These are phyloP conservation scores for Fusarium transvaalense DNA, from an alignment of 2,329 filamentous ascomycete species.

Conservation along the genomic window DNA sequence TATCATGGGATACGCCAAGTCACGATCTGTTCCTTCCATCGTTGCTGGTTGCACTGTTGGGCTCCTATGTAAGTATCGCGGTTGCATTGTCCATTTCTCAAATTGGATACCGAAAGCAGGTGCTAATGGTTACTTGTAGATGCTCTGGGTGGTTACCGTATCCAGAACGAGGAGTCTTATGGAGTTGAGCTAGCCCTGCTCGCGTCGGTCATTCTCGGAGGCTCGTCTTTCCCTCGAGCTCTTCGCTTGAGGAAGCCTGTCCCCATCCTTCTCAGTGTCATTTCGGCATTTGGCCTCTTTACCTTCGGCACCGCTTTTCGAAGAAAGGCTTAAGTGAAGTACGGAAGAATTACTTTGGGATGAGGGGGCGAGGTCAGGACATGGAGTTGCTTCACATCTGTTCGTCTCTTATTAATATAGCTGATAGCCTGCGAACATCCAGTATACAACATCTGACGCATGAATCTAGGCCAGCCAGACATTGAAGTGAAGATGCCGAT, in stretches of 20 bases:
- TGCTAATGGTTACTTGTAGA: slow-evolving; percentile 59
- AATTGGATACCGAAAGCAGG: neutral
- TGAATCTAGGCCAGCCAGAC: neutral
- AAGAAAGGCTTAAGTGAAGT: slow-evolving; percentile 49
- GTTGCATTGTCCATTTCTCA: neutral
- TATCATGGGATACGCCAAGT: slow-evolving; percentile 85
- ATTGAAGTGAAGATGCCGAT: neutral
- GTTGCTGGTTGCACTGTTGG: slow-evolving; percentile 88
- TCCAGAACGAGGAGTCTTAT: slow-evolving; percentile 80
- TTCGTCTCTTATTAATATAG: neutral
- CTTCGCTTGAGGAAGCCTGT: slow-evolving; percentile 87
- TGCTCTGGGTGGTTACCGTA: slow-evolving; percentile 82
- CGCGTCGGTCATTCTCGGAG: slow-evolving; percentile 86
- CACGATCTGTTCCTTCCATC: slow-evolving; percentile 87
- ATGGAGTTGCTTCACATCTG: neutral
- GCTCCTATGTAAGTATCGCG: slow-evolving; percentile 65
- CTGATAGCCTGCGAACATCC: neutral
- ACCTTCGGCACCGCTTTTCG: slow-evolving; percentile 81
- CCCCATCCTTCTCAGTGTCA: slow-evolving; percentile 80
- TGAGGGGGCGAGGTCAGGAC: neutral
- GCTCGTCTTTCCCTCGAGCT: slow-evolving; percentile 86
- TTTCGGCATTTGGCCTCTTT: slow-evolving; percentile 83
- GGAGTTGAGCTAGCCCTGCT: slow-evolving; percentile 91
- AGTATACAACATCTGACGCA: neutral
- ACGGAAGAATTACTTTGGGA: neutral